Conservation (phyloP, 2,329 filamentous ascomycete genomes). For the Lecanicillium sp. region DNA sequence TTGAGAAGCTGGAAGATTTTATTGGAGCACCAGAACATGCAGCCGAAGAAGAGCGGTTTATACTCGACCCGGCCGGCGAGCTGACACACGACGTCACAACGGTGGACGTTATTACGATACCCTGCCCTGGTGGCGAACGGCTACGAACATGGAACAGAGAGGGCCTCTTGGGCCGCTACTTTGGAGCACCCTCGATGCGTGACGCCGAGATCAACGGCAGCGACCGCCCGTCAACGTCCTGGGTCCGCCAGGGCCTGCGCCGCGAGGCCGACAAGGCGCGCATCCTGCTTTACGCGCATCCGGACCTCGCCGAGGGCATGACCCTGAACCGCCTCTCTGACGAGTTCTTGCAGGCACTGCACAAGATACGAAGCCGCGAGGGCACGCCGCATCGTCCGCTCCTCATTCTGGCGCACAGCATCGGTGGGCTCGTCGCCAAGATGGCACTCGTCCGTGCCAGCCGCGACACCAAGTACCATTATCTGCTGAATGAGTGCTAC, state of each 20-base stretch:
- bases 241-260: conserved; percentile 48
- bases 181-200: conserved; percentile 35
- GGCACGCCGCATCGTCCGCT: conserved; percentile 40
- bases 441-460: conserved; percentile 45
- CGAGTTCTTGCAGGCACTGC: conserved; percentile 40
- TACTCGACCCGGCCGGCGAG: conserved; percentile 29
- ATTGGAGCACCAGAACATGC: neutral
- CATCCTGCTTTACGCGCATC: conserved; percentile 48
- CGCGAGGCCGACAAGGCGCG: conserved; percentile 41
- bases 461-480: conserved; percentile 30
- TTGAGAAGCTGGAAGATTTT: neutral
- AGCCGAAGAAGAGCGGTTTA: conserved; percentile 20
- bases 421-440: conserved; percentile 56
- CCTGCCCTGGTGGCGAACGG: conserved; percentile 47
- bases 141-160: conserved; percentile 49
- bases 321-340: conserved; percentile 41
- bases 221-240: conserved; percentile 33
- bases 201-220: conserved; percentile 25
- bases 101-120: conserved; percentile 48
- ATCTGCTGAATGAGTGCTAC: conserved; percentile 50
- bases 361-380: conserved; percentile 27
- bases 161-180: conserved; percentile 41
- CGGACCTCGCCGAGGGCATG: conserved; percentile 33
- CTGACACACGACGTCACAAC: conserved; percentile 45
- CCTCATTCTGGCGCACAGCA: conserved; percentile 55